Base-by-base conservation (phyloP, 2,329 filamentous ascomycete species). In the Hirsutella thompsonii region DNA sequence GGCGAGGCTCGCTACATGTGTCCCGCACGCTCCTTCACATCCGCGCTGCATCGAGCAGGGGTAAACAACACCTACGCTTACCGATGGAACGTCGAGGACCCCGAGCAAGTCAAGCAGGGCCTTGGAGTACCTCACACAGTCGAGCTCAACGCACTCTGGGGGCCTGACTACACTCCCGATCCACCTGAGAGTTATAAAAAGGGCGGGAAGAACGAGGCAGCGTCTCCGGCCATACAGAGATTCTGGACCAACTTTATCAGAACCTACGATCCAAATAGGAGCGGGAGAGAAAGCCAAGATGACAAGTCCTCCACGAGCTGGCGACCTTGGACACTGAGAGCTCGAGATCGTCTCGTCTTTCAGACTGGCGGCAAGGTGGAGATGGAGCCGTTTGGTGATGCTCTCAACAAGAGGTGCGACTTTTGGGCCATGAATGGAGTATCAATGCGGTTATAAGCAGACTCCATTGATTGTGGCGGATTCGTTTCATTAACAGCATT, bases 241-340 rank as follows among this genome's bases (percentile, higher is more conserved):
- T 89, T 87, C 57, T 88, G 81, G 81, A 74, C 77, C 2, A 83
- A 77, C 47, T 89, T 89, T 53, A 76, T 89, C 45, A 62, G 72
- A 20, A 67, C 66, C 0, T 68, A 76, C 30, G 66, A 89, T 55
- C 83, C 83, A 0, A 89, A 88, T 33, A 42, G 47, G 35, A 44
- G 61, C 42, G 51, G 59, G 14, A 46, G 50, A 14, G 38, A 47
- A 14, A 39, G 46, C 1, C 54, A 51, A 0, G 55, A 62, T 20
- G 19, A 10, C 35, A 26, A 26, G 20, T 14, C 13, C 20, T 26
- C 36, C 14, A 16, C 36, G 2, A 62, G 45, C 9, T 73, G 69
- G 70, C 54, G 49, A 42, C n/a, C 46, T 1, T 71, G 66, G 62
- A 54, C 49, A 1, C 36, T 43, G 2, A 47, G 47, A 1, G 42